Percentiles rank a stretch among this genome's conserved stretches.
Conservation (phyloP, 169 alveolate species). For the Plasmodium gonderi region DNA sequence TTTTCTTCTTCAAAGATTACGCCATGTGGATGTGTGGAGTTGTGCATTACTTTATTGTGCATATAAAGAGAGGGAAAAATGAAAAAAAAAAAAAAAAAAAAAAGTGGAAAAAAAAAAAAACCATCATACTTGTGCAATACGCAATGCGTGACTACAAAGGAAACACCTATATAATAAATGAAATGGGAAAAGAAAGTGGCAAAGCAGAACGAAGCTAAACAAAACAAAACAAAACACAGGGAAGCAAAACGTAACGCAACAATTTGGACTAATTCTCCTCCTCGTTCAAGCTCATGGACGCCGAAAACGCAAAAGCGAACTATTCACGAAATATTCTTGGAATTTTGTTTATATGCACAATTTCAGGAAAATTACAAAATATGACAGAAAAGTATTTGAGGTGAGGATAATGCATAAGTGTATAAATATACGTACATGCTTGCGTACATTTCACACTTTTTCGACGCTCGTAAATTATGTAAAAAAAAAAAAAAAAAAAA, state of each 20-base stretch:
- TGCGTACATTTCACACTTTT: too few species aligned
- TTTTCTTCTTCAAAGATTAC: background rate
- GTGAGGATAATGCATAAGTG: too few species aligned
- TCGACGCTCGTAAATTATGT: too few species aligned
- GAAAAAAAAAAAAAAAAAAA: background rate
- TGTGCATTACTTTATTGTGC: too few species aligned
- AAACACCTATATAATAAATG: background rate
- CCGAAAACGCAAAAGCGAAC: background rate
- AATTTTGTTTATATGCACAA: too few species aligned
- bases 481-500: too few species aligned
- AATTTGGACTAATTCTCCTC: background rate
- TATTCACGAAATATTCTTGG: too few species aligned
- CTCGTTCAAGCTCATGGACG: background rate
- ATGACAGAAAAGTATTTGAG: too few species aligned
- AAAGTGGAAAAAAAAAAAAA: slow-evolving; percentile 1
- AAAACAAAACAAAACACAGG: background rate
- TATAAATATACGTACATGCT: too few species aligned
- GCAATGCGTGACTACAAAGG: background rate
- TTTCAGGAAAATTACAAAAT: too few species aligned
- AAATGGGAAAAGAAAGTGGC: background rate
- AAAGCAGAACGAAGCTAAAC: background rate
- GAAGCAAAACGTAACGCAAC: background rate
- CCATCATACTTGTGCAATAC: background rate
- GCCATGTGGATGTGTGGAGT: too few species aligned
- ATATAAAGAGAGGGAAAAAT: background rate